A percentile compares a stretch with the other conserved stretches of the same genome.
Conservation (phyloP, 2,329 filamentous ascomycete species). For the Hypoxylon sp. region DNA sequence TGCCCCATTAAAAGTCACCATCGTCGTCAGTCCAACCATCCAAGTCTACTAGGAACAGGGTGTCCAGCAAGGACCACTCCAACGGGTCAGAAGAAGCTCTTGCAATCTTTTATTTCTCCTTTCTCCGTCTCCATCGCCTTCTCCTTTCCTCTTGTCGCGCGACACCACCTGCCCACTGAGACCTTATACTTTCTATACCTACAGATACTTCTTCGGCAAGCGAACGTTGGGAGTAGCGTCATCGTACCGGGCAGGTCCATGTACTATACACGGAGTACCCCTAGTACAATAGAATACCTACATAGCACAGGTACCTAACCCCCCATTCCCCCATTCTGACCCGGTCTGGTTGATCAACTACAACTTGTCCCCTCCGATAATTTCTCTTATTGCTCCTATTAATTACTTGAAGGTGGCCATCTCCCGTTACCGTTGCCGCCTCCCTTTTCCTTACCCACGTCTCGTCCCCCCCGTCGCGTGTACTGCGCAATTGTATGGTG, state of each 20-base stretch:
- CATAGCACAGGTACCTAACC: slow-evolving; percentile 28
- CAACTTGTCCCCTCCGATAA: slow-evolving; percentile 51
- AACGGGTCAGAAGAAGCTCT: slow-evolving; percentile 25
- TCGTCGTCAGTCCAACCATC: slow-evolving; percentile 32
- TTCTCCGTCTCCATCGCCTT: not conserved
- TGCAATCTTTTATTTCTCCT: slow-evolving; percentile 7
- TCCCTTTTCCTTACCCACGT: slow-evolving; percentile 47
- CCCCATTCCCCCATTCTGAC: slow-evolving; percentile 42
- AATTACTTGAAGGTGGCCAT: slow-evolving; percentile 47
- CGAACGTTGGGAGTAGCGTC: slow-evolving; percentile 9
- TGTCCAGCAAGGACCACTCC: slow-evolving; percentile 38
- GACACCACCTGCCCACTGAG: slow-evolving; percentile 16
- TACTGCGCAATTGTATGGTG: slow-evolving; percentile 47
- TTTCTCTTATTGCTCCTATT: slow-evolving; percentile 52
- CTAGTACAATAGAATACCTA: slow-evolving; percentile 3
- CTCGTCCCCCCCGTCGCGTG: slow-evolving; percentile 47
- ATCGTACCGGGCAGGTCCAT: slow-evolving; percentile 22
- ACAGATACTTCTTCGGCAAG: slow-evolving; percentile 1
- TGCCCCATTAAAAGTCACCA: slow-evolving; percentile 38
- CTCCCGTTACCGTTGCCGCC: slow-evolving; percentile 50
- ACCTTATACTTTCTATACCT: slow-evolving; percentile 3
- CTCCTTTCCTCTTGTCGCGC: slow-evolving; percentile 12
- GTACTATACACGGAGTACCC: slow-evolving; percentile 31
- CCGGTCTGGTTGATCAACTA: slow-evolving; percentile 44
- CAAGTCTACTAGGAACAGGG: slow-evolving; percentile 18